A percentile compares a stretch with the other conserved stretches of the same genome.
Evolutionary conservation across 129 eudicot species (phyloP).

Genomic region (Rutidosis leptorrhynchoides): DNA sequence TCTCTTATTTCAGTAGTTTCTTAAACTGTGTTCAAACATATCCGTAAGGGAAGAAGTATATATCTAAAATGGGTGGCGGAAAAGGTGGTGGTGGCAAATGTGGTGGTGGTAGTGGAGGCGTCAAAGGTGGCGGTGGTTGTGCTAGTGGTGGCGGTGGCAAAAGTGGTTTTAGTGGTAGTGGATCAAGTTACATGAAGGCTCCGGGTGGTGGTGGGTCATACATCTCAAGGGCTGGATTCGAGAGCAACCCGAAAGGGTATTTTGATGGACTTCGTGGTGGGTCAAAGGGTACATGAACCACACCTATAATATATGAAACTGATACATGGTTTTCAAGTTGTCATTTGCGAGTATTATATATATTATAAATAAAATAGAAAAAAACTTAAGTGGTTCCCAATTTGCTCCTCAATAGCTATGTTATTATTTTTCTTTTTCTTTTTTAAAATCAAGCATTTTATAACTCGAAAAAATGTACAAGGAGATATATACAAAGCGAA

Average conservation of each 20-base stretch:
- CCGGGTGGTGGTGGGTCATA: slow-evolving; percentile 22
- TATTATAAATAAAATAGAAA: no score
- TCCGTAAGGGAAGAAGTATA: not conserved
- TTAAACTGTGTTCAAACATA: not conserved
- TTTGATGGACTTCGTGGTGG: slow-evolving; percentile 2
- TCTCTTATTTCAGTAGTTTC: not conserved
- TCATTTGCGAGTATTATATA: no score
- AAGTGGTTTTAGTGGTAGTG: not conserved
- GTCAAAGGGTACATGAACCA: slow-evolving; percentile 2
- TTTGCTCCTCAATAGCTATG: no score
- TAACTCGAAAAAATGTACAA: no score
- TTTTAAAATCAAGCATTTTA: no score
- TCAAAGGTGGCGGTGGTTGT: not conserved
- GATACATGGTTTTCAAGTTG: not conserved
- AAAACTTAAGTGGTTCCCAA: no score
- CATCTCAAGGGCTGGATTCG: slow-evolving; percentile 27
- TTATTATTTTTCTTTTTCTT: no score
- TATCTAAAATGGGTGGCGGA: slow-evolving; percentile 6
- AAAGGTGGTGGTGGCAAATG: slow-evolving; percentile 4
- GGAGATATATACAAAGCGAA: no score
- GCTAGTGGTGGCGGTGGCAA: not conserved
- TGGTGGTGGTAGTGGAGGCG: not conserved
- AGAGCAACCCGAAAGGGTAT: slow-evolving; percentile 14
- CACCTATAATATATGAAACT: not conserved
- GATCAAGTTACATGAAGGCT: slow-evolving; percentile 11